Conservation (phyloP, 2,329 filamentous ascomycete species). For the Aspergillus candidus region DNA sequence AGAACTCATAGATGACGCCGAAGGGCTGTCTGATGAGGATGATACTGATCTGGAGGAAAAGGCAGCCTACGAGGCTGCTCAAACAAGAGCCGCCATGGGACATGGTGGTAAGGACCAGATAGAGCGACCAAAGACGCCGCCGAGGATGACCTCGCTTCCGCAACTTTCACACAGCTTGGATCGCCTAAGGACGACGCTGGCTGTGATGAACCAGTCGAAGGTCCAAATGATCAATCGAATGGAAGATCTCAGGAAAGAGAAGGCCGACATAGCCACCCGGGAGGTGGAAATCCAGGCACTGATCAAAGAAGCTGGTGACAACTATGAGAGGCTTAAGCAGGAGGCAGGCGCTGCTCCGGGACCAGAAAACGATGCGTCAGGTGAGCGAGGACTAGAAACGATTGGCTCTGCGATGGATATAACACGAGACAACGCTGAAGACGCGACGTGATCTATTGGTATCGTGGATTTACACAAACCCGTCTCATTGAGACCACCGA, state of each 20-base stretch:
- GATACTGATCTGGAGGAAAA: conserved; percentile 60
- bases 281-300: conserved; percentile 75
- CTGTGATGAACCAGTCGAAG: conserved; percentile 58
- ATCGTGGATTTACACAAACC: background rate
- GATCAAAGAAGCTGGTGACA: conserved; percentile 72
- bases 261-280: conserved; percentile 59
- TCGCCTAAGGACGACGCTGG: conserved; percentile 56
- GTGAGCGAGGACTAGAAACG: conserved; percentile 33
- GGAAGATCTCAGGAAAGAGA: conserved; percentile 62
- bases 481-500: background rate
- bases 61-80: conserved; percentile 79
- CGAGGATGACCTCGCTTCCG: conserved; percentile 72
- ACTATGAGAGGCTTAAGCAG: conserved; percentile 55
- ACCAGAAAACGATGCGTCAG: conserved; percentile 18
- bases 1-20: conserved; percentile 72
- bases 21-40: conserved; percentile 57
- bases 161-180: conserved; percentile 62
- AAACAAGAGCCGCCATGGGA: conserved; percentile 78
- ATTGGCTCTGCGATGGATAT: conserved; percentile 27
- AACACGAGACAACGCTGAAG: conserved; percentile 22
- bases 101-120: conserved; percentile 31
- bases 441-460: conserved; percentile 17
- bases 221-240: conserved; percentile 57
- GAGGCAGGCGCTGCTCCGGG: conserved; percentile 33
- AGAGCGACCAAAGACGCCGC: conserved; percentile 52